These are phyloP conservation scores for Xylaria hypoxylon DNA, from an alignment of 2,329 filamentous ascomycete species.

Conservation along the genomic window DNA sequence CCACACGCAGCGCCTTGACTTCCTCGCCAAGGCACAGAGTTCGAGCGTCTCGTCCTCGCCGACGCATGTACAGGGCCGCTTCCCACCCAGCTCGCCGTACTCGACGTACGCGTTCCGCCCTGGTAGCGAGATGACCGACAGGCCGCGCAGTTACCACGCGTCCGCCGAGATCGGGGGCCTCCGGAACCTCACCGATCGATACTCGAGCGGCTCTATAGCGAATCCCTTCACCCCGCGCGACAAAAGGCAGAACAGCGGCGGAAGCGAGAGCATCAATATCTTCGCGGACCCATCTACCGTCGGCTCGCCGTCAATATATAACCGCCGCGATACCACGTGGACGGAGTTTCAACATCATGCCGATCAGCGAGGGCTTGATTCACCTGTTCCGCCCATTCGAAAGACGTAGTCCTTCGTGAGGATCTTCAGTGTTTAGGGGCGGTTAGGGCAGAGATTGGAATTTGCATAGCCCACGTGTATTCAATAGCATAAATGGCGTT, in stretches of 20 bases:
- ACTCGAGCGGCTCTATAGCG: slow-evolving; percentile 15
- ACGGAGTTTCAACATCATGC: slow-evolving; percentile 45
- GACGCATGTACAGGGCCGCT: slow-evolving; percentile 30
- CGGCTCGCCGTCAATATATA: slow-evolving; percentile 20
- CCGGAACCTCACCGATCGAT: slow-evolving; percentile 44
- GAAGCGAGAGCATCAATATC: slow-evolving; percentile 48
- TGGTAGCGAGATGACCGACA: slow-evolving; percentile 42
- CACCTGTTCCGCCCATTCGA: slow-evolving; percentile 25
- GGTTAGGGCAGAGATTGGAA: neutral
- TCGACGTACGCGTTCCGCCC: slow-evolving; percentile 41
- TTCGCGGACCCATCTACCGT: slow-evolving; percentile 47
- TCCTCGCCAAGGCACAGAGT: slow-evolving; percentile 46
- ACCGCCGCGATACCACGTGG: slow-evolving; percentile 45
- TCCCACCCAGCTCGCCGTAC: slow-evolving; percentile 46
- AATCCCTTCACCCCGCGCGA: slow-evolving; percentile 23
- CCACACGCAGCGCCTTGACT: slow-evolving; percentile 45
- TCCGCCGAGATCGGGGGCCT: slow-evolving; percentile 48
- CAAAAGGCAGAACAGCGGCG: slow-evolving; percentile 36
- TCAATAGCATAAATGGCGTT: slow-evolving; percentile 26
- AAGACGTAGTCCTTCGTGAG: slow-evolving; percentile 11
- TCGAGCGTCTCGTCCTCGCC: slow-evolving; percentile 41
- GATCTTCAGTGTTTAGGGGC: neutral
- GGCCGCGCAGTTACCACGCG: slow-evolving; percentile 46
- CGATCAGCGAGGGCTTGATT: slow-evolving; percentile 27
- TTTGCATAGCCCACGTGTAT: neutral